Evolutionary conservation across 1,284 basidiomycete species (phyloP), one percentile per base, ranked within the genome.

Genomic region (Heterobasidion occidentale): DNA sequence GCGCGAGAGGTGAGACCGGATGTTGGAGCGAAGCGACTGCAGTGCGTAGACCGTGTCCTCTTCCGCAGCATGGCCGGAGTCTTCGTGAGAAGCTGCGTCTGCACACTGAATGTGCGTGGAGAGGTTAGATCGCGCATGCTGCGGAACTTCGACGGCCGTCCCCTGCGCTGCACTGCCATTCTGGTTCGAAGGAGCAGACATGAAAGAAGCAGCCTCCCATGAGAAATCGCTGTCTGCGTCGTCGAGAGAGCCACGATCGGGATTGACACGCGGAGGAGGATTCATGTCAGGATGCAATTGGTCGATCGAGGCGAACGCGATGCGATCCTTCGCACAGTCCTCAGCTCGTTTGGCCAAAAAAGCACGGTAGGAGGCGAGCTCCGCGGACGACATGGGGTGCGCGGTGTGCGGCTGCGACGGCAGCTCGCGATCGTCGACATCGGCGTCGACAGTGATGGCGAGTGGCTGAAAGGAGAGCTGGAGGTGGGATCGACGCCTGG

Each of bases 161-260:
- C 27, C 27, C 27, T 27, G 27, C 27, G 6, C 27, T 27, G 4
- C 27, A 27, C 27, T 27, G 27, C 27, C 27, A 27, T 27, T 27
- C 27, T 27, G 27, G 27, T 27, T 27, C 27, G 27, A 27, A 6
- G 27, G 27, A 27, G 27, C 44, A 34, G 55, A 53, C 19, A 17
- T 15, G 36, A 53, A 27, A 9, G 58, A 56, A 8, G 48, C 46
- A 1, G 50, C 54, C 36, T 56, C 46, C 53, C 59, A 58, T 46
- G 59, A 53, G 35, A 52, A 44, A 36, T 59, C 58, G 33, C 55
- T 56, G 35, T 51, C 57, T 14, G 38, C 27, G 8, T 60, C 59
- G 12, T 59, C 51, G n/a, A 42, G 38, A 7, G 4, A 42, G 12
- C 35, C 47, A 51, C 8, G 46, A 45, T 48, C n/a, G 15, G 4